phyloP scores from a whole-genome alignment of 352 stramenopile species.

The Phytopythium montanum region DNA sequence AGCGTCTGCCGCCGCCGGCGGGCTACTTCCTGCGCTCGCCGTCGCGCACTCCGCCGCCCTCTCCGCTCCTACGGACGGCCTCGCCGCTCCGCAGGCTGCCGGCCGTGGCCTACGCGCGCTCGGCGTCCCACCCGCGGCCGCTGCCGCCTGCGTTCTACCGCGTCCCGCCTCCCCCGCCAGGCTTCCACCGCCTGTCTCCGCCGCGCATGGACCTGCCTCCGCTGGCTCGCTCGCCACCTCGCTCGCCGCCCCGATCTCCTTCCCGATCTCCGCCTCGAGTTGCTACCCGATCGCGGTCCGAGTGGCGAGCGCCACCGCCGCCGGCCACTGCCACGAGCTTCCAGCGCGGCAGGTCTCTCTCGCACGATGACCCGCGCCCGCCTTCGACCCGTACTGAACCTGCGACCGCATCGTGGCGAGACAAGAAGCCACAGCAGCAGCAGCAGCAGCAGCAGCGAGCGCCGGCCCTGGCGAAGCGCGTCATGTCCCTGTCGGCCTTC shows the following conservation, averaged over 20 bases:
- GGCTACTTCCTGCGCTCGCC: not conserved
- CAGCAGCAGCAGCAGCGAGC: too few species aligned
- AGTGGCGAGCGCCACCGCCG: not conserved
- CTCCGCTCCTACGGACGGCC: too few species aligned
- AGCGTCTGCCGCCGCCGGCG: not conserved
- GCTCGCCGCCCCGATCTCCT: not conserved
- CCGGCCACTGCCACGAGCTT: not conserved
- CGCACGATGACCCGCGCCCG: not conserved
- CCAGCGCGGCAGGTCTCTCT: not conserved
- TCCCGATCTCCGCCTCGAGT: not conserved
- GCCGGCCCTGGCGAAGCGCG: not conserved
- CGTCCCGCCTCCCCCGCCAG: not conserved
- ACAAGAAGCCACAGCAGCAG: too few species aligned
- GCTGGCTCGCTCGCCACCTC: not conserved
- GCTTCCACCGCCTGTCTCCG: not conserved
- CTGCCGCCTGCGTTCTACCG: not conserved
- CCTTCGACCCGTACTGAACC: too few species aligned
- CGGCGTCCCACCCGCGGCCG: not conserved
- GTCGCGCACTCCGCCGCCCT: not conserved
- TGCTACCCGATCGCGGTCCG: not conserved
- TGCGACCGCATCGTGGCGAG: too few species aligned
- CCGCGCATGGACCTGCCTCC: not conserved
- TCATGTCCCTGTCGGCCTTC: not conserved
- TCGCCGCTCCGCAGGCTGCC: not conserved
- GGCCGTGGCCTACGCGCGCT: not conserved